Percentiles rank a stretch among this genome's conserved stretches.
Conservation (phyloP, 768 basidiomycete genomes). For the Mycena haematopus region DNA sequence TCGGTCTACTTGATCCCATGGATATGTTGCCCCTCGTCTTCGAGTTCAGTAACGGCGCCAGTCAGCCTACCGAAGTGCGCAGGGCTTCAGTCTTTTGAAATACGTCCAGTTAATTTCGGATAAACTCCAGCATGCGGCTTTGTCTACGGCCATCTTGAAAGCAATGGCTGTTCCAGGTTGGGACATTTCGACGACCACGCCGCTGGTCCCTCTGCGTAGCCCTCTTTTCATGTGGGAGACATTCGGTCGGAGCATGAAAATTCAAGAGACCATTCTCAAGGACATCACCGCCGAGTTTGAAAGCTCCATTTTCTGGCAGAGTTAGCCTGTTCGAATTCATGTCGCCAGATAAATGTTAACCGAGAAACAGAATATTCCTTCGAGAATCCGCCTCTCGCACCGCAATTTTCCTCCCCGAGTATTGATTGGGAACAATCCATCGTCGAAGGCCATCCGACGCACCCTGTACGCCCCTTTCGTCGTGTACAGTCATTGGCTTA, state of each 20-base stretch:
- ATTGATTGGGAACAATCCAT: conserved; percentile 69
- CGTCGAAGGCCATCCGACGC: conserved; percentile 65
- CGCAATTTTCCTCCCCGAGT: conserved; percentile 52
- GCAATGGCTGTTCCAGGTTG: conserved; percentile 38
- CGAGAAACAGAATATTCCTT: conserved; percentile 49
- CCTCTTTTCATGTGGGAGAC: conserved; percentile 52
- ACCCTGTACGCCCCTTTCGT: conserved; percentile 50
- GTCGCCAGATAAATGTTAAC: not conserved
- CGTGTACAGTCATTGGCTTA: not conserved
- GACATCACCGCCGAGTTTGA: conserved; percentile 56
- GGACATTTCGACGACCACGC: conserved; percentile 31
- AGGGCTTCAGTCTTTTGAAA: not conserved
- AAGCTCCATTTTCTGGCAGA: conserved; percentile 61
- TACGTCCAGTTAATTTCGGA: not conserved
- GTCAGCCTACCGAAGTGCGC: conserved; percentile 22
- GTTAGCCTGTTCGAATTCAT: conserved; percentile 36
- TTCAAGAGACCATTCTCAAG: conserved; percentile 41
- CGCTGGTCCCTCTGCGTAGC: conserved; percentile 38
- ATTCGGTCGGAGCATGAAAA: conserved; percentile 44
- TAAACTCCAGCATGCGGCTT: conserved; percentile 36
- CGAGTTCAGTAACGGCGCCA: conserved; percentile 29
- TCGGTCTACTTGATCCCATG: conserved; percentile 59
- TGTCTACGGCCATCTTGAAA: conserved; percentile 36
- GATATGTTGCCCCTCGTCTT: conserved; percentile 58
- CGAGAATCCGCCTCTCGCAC: conserved; percentile 52